Percentiles rank a stretch among this genome's conserved stretches.
Evolutionary conservation across 2,329 filamentous ascomycete species (phyloP).

Genomic region (Corynespora cassiicola): DNA sequence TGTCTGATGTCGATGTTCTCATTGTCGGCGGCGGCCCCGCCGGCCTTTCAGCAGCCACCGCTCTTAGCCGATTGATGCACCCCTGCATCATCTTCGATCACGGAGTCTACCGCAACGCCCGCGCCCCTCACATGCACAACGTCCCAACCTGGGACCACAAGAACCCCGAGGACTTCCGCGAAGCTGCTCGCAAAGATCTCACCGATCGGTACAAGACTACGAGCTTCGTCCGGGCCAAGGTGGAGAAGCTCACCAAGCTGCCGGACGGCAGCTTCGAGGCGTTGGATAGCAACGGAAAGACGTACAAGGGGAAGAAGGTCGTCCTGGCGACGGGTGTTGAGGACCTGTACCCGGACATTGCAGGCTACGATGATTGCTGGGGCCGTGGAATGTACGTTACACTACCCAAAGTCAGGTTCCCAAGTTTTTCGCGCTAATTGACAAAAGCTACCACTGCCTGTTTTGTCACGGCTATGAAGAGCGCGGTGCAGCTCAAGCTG

Average conservation of each 20-base stretch:
- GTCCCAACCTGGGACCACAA: conserved; percentile 47
- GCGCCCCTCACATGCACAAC: conserved; percentile 49
- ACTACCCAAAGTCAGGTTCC: too few species aligned
- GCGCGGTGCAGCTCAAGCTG: conserved; percentile 2
- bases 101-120: conserved; percentile 47
- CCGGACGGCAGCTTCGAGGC: conserved; percentile 35
- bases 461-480: conserved; percentile 17
- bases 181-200: conserved; percentile 28
- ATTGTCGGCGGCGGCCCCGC: conserved; percentile 49
- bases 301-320: conserved; percentile 58
- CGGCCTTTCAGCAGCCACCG: conserved; percentile 45
- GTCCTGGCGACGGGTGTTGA: conserved; percentile 59
- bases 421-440: neutral
- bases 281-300: conserved; percentile 46
- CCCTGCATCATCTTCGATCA: conserved; percentile 49
- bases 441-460: conserved; percentile 16
- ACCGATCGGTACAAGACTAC: conserved; percentile 32
- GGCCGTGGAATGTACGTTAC: conserved; percentile 53
- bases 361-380: conserved; percentile 62
- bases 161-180: conserved; percentile 40
- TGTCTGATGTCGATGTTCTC: conserved; percentile 12
- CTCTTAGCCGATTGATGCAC: conserved; percentile 44
- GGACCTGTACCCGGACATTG: conserved; percentile 57
- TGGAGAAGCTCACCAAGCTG: conserved; percentile 23
- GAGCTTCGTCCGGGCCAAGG: conserved; percentile 19